Evolutionary conservation across 352 stramenopile species (phyloP).

Genomic region (Plasmopara viticola): DNA sequence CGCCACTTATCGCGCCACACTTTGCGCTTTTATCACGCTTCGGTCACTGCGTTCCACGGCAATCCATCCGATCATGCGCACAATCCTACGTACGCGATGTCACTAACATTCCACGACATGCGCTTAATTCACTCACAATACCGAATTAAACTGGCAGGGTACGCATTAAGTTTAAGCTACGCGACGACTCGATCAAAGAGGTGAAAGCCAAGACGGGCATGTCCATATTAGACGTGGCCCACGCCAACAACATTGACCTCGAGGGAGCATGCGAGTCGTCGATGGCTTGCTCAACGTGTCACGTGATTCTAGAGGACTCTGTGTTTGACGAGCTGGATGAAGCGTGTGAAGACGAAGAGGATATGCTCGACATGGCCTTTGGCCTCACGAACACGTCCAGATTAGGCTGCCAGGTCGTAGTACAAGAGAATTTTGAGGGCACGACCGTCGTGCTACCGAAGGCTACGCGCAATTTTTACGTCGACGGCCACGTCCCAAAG

Average conservation of each 20-base stretch:
- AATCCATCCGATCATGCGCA: conserved; percentile 51
- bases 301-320: conserved; percentile 93
- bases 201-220: conserved; percentile 74
- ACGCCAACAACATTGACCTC: conserved; percentile 92
- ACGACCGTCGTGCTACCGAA: conserved; percentile 89
- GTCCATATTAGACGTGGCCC: conserved; percentile 89
- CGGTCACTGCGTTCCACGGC: conserved; percentile 35
- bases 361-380: conserved; percentile 99
- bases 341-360: conserved; percentile 95
- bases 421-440: conserved; percentile 88
- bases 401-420: conserved; percentile 87
- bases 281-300: conserved; percentile 97
- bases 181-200: conserved; percentile 49
- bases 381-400: conserved; percentile 94
- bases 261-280: conserved; percentile 93
- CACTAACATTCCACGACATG: background rate
- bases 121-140: conserved; percentile 7
- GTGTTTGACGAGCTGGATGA: conserved; percentile 90
- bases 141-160: conserved; percentile 30
- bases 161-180: conserved; percentile 66
- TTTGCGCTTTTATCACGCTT: conserved; percentile 40
- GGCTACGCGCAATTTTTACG: conserved; percentile 98
- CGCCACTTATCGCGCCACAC: conserved; percentile 13
- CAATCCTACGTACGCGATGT: conserved; percentile 48
- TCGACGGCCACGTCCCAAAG: conserved; percentile 96